Conservation (phyloP, 306 rosid genomes). For the Malus orientalis region DNA sequence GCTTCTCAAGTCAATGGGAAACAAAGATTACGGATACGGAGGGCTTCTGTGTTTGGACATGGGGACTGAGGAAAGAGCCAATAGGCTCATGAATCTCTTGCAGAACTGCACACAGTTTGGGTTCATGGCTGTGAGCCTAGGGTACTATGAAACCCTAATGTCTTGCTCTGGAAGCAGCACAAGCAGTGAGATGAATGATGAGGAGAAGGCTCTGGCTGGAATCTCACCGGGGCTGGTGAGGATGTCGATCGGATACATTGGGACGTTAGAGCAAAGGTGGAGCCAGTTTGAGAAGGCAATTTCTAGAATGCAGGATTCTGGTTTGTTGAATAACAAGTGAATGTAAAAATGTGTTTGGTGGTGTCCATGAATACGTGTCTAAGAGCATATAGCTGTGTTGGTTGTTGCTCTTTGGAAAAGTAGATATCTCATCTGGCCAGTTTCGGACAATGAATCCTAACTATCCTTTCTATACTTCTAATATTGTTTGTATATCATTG, state of each 20-base stretch:
- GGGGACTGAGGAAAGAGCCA: slow-evolving; percentile 86
- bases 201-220: slow-evolving; percentile 66
- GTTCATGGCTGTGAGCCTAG: slow-evolving; percentile 85
- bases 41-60: slow-evolving; percentile 78
- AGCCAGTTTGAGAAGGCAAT: slow-evolving; percentile 62
- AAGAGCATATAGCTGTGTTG: not conserved
- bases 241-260: slow-evolving; percentile 72
- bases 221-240: slow-evolving; percentile 80
- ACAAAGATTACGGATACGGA: slow-evolving; percentile 71
- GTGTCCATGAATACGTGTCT: not conserved
- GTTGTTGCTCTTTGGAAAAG: not conserved
- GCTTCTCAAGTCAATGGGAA: slow-evolving; percentile 44
- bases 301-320: slow-evolving; percentile 34
- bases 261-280: slow-evolving; percentile 90
- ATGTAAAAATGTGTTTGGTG: not conserved
- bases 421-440: not conserved
- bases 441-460: not conserved
- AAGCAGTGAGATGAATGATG: slow-evolving; percentile 59
- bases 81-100: slow-evolving; percentile 50
- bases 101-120: slow-evolving; percentile 76
- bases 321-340: slow-evolving; percentile 9
- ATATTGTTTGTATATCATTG: not conserved
- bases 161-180: slow-evolving; percentile 91
- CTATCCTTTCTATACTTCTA: not conserved
- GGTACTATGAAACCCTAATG: slow-evolving; percentile 90